Percentiles rank a stretch among this genome's conserved stretches.
phyloP scores from a whole-genome alignment of 306 rosid genomes.

The Trifolium repens region DNA sequence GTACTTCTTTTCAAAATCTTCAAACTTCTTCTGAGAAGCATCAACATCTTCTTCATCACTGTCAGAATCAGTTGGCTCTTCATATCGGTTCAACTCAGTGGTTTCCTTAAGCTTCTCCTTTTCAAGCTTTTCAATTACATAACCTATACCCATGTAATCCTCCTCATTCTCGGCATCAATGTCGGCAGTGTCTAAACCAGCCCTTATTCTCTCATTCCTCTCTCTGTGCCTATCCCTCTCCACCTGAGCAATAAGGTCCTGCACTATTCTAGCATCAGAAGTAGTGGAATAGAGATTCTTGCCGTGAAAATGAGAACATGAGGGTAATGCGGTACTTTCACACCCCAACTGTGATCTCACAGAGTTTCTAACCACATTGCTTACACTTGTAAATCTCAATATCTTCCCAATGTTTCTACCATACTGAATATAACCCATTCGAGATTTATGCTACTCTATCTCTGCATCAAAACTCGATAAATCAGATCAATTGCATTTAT shows the following conservation, averaged over 20 bases:
- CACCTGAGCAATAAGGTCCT: slow-evolving; percentile 63
- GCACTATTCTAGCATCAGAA: slow-evolving; percentile 41
- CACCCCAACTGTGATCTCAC: slow-evolving; percentile 26
- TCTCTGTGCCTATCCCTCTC: slow-evolving; percentile 73
- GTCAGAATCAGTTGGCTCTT: slow-evolving; percentile 85
- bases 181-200: slow-evolving; percentile 68
- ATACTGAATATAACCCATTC: slow-evolving; percentile 44
- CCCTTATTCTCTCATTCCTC: slow-evolving; percentile 55
- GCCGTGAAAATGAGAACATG: slow-evolving; percentile 24
- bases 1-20: slow-evolving; percentile 68
- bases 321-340: background rate
- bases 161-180: slow-evolving; percentile 62
- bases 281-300: slow-evolving; percentile 51
- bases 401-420: slow-evolving; percentile 37
- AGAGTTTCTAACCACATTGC: slow-evolving; percentile 46
- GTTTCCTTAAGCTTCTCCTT: slow-evolving; percentile 54
- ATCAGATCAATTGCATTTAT: slow-evolving; percentile 3
- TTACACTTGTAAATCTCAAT: slow-evolving; percentile 32
- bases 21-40: slow-evolving; percentile 44
- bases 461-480: background rate
- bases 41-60: slow-evolving; percentile 71
- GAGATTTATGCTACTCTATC: background rate
- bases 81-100: slow-evolving; percentile 46
- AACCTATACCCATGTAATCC: slow-evolving; percentile 72
- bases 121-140: slow-evolving; percentile 70